These are phyloP conservation scores for Hyaloscypha variabilis DNA, from an alignment of 495 filamentous ascomycete species.

Conservation along the genomic window DNA sequence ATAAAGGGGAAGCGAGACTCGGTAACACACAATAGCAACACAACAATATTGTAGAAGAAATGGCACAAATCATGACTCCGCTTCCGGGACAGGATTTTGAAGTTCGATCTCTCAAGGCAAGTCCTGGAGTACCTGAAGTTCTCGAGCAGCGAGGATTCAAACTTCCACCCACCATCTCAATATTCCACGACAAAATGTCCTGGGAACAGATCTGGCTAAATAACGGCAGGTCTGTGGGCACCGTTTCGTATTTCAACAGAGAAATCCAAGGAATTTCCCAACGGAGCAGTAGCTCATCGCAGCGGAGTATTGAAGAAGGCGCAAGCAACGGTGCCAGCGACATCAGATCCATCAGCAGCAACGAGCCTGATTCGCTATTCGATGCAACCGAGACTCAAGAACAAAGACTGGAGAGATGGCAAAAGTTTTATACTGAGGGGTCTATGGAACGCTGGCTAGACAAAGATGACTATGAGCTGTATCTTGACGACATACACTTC, in stretches of 20 bases:
- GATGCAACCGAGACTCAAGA: neutral
- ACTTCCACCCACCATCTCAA: constrained; percentile 1
- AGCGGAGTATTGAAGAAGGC: neutral
- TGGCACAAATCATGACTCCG: neutral
- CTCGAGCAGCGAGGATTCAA: constrained; percentile 3
- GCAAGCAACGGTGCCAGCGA: neutral
- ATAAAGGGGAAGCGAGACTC: neutral
- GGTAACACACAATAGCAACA: neutral
- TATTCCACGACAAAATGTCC: neutral
- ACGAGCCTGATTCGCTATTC: neutral
- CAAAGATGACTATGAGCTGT: constrained; percentile 10
- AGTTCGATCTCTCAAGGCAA: neutral
- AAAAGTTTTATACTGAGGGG: constrained; percentile 20
- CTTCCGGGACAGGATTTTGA: neutral
- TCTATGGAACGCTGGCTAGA: constrained; percentile 13
- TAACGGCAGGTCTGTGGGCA: neutral
- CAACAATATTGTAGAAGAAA: neutral
- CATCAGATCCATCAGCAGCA: neutral
- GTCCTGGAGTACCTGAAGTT: neutral
- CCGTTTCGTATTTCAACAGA: neutral
- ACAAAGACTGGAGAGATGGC: constrained; percentile 15
- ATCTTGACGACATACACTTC: constrained; percentile 16
- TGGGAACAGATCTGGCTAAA: neutral
- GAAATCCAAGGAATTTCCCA: neutral
- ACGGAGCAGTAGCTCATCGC: neutral